Evolutionary conservation across 169 alveolate species (phyloP), one percentile per base, ranked within the genome.

Genomic region (Cryptosporidium ubiquitum): DNA sequence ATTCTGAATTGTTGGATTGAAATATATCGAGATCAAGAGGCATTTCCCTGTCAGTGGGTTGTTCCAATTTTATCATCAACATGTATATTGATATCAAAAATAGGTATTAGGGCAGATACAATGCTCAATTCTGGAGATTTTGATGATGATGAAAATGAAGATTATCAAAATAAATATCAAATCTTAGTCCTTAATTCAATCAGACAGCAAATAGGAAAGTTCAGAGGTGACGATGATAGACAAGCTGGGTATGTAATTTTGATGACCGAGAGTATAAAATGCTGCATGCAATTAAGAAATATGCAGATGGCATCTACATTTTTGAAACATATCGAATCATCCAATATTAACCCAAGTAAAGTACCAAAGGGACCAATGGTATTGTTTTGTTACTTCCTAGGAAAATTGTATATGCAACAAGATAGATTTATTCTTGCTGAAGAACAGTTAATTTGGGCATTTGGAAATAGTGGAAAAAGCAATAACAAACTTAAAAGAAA

Each of bases 281-380:
- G 96, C 37, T 94, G 97, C 68, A 92, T 94, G 85, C 96, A 94
- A 93, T 93, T 94, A n/a, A 96, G 97, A 44, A 94, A 94, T 85
- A 94, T 94, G 97, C 97, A 94, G 61, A 94, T 94, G 97, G 97
- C 97, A 3, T 96, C 97, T 14, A 95, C 95, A 12, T 94, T 94
- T 33, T 86, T 94, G 68, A 94, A 94, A 91, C 93, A 94, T 44
- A 93, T 94, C 18, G 97, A 94, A 60, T 94, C 96, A 16, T 92
- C 91, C 31, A 92, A 91, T 66, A 94, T 94, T 16, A 94, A 94
- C 69, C 93, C 84, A 70, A 49, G 86, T 26, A 93, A 93, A 16
- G 95, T 93, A 0, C 95, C 94, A 26, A 85, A 95, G 12, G 96
- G 96, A 4, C 96, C 96, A 37, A 93, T 94, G 69, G 95, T 94